Conservation (phyloP, 2,329 filamentous ascomycete genomes). For the Ophiosphaerella herpotricha region DNA sequence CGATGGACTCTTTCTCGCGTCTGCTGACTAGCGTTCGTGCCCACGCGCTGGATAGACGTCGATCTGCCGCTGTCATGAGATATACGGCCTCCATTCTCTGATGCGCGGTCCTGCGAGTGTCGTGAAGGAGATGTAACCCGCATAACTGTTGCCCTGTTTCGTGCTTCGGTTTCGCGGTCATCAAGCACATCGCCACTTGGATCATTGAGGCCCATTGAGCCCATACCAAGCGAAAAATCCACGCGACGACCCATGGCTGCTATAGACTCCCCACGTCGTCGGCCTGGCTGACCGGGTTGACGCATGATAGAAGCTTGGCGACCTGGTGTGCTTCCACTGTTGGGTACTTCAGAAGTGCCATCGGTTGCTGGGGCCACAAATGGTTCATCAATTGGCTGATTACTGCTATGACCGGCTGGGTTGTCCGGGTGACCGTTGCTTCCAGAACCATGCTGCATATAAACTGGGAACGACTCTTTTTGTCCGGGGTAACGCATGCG, state of each 20-base stretch:
- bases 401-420: constrained; percentile 44
- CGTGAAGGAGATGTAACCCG: constrained; percentile 47
- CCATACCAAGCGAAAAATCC: constrained; percentile 73
- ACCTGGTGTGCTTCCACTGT: constrained; percentile 10
- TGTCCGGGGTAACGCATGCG: constrained; percentile 73
- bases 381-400: constrained; percentile 47
- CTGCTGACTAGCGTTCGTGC: constrained; percentile 38
- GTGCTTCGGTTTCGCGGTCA: constrained; percentile 50
- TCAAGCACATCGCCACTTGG: constrained; percentile 69
- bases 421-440: constrained; percentile 52
- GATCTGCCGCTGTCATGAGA: constrained; percentile 43
- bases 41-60: constrained; percentile 40
- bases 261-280: constrained; percentile 60
- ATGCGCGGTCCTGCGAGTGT: constrained; percentile 28
- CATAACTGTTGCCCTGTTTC: constrained; percentile 46
- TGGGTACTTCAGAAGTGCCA: constrained; percentile 9
- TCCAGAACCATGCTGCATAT: constrained; percentile 57
- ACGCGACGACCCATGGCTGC: constrained; percentile 65
- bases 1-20: constrained; percentile 53
- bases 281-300: constrained; percentile 47
- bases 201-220: constrained; percentile 61
- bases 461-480: constrained; percentile 69
- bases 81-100: constrained; percentile 27
- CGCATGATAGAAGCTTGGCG: constrained; percentile 61
- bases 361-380: constrained; percentile 46